Conservation (phyloP, 345 rosid genomes). For the Gynandropsis gynandra region DNA sequence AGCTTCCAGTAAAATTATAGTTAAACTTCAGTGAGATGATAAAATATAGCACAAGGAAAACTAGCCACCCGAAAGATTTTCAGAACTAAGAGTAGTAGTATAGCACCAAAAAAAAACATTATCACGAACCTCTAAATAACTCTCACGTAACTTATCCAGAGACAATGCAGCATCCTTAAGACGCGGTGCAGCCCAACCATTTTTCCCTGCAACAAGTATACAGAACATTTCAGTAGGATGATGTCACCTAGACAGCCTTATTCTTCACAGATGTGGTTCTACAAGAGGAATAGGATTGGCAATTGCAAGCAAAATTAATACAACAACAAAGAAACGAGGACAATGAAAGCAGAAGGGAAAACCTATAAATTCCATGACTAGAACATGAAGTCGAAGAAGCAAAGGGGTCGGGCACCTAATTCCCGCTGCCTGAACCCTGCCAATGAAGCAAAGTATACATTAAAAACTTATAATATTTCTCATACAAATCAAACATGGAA, state of each 20-base stretch:
- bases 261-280: background rate
- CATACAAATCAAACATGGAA: background rate
- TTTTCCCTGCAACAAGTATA: constrained; percentile 43
- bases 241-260: background rate
- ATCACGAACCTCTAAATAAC: constrained; percentile 71
- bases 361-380: constrained; percentile 99
- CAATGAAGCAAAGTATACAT: constrained; percentile 17
- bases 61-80: constrained; percentile 1
- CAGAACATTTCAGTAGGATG: background rate
- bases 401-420: constrained; percentile 78
- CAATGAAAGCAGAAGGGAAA: constrained; percentile 4
- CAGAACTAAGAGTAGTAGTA: background rate
- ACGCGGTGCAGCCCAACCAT: constrained; percentile 98
- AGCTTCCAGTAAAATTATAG: background rate
- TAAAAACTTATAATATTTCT: background rate
- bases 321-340: background rate
- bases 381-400: constrained; percentile 77
- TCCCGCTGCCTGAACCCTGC: constrained; percentile 87
- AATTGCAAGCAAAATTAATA: background rate
- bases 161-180: constrained; percentile 95
- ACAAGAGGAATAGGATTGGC: too few relatives aligned
- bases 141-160: constrained; percentile 73
- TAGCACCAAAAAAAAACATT: background rate
- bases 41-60: background rate
- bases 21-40: background rate